Evolutionary conservation across 1,284 basidiomycete genomes (phyloP), one percentile per base, ranked within the genome.

Genomic region (Heterobasidion annosum): DNA sequence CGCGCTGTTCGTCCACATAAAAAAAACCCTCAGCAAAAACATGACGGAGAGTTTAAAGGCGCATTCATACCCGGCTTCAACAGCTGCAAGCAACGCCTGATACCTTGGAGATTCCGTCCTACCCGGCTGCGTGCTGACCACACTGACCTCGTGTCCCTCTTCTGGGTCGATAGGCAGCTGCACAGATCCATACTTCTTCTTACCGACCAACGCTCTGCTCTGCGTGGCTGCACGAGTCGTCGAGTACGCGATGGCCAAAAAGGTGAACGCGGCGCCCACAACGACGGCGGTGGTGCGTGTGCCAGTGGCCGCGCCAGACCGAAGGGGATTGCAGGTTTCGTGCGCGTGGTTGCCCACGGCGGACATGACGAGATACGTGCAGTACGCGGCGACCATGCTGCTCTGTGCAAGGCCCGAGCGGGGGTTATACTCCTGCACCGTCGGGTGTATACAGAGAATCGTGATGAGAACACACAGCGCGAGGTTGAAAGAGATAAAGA

Each of bases 171-270:
- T 69, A 2, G 81, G 70, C 12, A 95, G 72, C 48, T 84, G 74
- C 34, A 95, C 74, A 10, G 83, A 85, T 43, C 64, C 62, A 18
- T 68, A 68, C 61, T 78, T 83, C 67, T 82, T 84, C 62, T 77
- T 82, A 9, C 95, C 95, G 0, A 92, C 89, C 35, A 98, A 73
- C 10, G 93, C 93, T 58, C 88, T 85, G 63, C 88, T 93, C 70
- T 97, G 94, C 0, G 96, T 99, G 7, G 97, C 96, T 1, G 97
- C 96, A 48, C 97, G 80, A 19, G 88, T 93, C 0, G 96, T 99
- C 19, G 94, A 97, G 68, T 98, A 99, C 9, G 97, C 96, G 62
- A 99, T 98, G 2, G 97, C 95, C 48, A 98, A 72, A 79, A 99
- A 98, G 1, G 96, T 99, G 71, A 99, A 98, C 13, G 94, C 70